A percentile compares a stretch with the other conserved stretches of the same genome.
phyloP scores from a whole-genome alignment of 2,329 filamentous ascomycete species.

The Exophiala calicioides region DNA sequence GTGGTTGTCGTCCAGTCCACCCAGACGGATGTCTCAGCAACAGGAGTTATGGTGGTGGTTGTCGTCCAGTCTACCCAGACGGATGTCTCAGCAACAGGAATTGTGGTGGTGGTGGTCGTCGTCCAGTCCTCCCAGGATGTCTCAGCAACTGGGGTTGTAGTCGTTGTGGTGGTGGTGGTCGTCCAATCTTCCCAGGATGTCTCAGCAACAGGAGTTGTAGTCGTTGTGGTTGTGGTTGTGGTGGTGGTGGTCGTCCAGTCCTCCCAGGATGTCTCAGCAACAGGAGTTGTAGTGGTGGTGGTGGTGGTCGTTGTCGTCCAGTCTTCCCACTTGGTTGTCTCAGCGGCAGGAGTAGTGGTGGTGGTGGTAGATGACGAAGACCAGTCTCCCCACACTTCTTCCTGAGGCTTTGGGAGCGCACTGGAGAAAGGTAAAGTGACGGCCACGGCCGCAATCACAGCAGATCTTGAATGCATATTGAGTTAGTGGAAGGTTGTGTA shows the following conservation, averaged over 20 bases:
- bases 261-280: neutral
- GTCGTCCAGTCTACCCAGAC: neutral
- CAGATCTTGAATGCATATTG: slow-evolving; percentile 11
- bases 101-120: neutral
- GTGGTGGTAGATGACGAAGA: neutral
- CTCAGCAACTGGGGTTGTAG: neutral
- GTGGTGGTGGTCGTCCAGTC: slow-evolving; percentile 1
- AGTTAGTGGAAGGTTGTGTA: neutral
- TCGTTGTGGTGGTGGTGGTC: neutral
- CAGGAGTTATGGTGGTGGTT: neutral
- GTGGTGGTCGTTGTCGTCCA: neutral
- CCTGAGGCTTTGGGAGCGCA: slow-evolving; percentile 13
- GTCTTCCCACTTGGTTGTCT: neutral
- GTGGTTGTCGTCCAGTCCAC: neutral
- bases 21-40: neutral
- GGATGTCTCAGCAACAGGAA: too few species aligned
- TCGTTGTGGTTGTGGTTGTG: neutral
- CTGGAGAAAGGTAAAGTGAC: slow-evolving; percentile 9
- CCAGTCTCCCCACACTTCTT: neutral
- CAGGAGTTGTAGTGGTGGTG: neutral
- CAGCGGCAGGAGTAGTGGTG: neutral
- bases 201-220: too few species aligned
- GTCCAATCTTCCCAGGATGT: slow-evolving; percentile 1
- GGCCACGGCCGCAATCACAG: slow-evolving; percentile 1
- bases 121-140: too few species aligned